Base-by-base conservation (phyloP, 306 rosid genomes). In the Albizia julibrissin region DNA sequence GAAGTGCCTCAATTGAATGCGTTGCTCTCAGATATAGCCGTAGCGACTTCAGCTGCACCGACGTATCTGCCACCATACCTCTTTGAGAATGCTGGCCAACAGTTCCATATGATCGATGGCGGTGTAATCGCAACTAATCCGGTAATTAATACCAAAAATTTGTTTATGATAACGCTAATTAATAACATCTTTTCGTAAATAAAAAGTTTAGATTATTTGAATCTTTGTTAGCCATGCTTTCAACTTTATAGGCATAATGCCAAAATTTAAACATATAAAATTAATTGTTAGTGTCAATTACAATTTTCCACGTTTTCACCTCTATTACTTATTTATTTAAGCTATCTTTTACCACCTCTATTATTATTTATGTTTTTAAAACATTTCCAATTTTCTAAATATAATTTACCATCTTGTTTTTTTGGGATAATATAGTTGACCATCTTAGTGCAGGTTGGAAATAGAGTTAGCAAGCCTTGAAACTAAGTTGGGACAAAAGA, bases 31-130 rank as follows among this genome's bases (percentile, higher is more conserved):
- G 68, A 62, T 62, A 62, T 62, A 12, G 33, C 19, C 9, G 2
- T 62, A 13, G 37, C 34, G 37, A 62, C 68, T 26, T 62, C 68
- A 62, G 69, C 69, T 5, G 69, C 69, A 13, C 69, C 69, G 0
- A 15, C 69, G 6, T 64, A 64, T 27, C n/a, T 64, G 1, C 69
- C 69, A 6, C 69, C 69, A 1, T 29, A 64, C 11, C 19, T 13
- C 3, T 64, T 64, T 26, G 69, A 29, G 69, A 59, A 27, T 8
- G 59, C 31, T 14, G 59, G 21, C 9, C 31, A 39, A 18, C 22
- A 72, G 21, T 72, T 72, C 6, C 19, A 71, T 71, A 14, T 71
- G 75, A 43, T 24, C 27, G 75, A 71, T 26, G 75, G 75, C 3
- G 58, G 37, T 24, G 5, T 43, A 2, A 31, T 27, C 12, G 75